Conservation (phyloP, 371 early-diverging fungal species). For the Basidiobolus meristosporus region DNA sequence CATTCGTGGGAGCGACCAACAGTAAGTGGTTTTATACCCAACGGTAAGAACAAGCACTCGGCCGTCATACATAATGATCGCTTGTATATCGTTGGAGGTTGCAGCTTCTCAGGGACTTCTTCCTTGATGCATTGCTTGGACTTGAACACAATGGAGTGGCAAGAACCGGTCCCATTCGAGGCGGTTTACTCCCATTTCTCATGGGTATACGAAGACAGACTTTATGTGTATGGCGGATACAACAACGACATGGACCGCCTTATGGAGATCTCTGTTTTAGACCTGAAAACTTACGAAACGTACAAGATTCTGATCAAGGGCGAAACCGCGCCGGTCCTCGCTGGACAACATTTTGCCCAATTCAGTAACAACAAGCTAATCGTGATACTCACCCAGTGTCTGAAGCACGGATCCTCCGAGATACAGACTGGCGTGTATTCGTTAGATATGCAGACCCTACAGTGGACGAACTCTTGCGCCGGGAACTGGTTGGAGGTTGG, state of each 20-base stretch:
- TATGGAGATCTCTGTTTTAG: conserved; percentile 30
- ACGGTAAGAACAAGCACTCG: conserved; percentile 37
- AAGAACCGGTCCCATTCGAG: conserved; percentile 29
- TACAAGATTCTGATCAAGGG: conserved; percentile 28
- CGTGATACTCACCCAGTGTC: conserved; percentile 28
- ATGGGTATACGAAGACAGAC: conserved; percentile 26
- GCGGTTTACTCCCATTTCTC: conserved; percentile 34
- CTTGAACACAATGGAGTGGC: conserved; percentile 39
- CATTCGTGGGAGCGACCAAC: conserved; percentile 39
- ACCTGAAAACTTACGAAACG: conserved; percentile 16
- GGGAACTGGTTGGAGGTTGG: conserved; percentile 22
- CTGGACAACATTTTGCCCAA: conserved; percentile 44
- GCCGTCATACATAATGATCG: conserved; percentile 37
- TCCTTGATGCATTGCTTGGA: conserved; percentile 36
- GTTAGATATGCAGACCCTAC: conserved; percentile 31
- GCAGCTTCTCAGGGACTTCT: conserved; percentile 13
- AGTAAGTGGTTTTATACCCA: conserved; percentile 23
- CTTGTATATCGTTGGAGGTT: conserved; percentile 43
- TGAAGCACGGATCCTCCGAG: conserved; percentile 15
- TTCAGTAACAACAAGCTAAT: conserved; percentile 38
- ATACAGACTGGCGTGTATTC: conserved; percentile 37
- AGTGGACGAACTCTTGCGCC: conserved; percentile 35
- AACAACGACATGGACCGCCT: conserved; percentile 39
- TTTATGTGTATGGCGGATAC: conserved; percentile 45
- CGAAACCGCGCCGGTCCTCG: conserved; percentile 25